phyloP scores from a whole-genome alignment of 208 protist species.

The Acanthamoeba triangularis region DNA sequence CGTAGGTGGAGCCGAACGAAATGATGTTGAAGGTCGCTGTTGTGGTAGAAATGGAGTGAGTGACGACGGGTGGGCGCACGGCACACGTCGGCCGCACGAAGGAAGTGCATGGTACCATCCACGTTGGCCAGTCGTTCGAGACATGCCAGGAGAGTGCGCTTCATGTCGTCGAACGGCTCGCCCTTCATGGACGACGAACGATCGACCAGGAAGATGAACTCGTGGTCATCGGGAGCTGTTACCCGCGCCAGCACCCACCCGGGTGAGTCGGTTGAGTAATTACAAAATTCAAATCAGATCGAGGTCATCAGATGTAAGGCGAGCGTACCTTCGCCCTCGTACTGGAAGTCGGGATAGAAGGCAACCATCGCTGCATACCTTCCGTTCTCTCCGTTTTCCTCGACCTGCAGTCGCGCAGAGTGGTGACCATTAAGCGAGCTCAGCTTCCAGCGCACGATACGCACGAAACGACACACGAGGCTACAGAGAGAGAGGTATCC shows the following conservation, averaged over 20 bases:
- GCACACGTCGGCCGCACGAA: too few relatives aligned
- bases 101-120: too few relatives aligned
- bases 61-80: too few relatives aligned
- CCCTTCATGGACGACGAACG: slow-evolving; percentile 80
- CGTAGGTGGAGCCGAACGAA: slow-evolving; percentile 76
- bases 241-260: too few relatives aligned
- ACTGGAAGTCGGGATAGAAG: slow-evolving; percentile 87
- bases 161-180: slow-evolving; percentile 79
- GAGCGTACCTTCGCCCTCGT: slow-evolving; percentile 13
- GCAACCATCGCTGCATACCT: slow-evolving; percentile 83
- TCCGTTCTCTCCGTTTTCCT: slow-evolving; percentile 71
- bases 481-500: too few relatives aligned
- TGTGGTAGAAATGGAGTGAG: background rate
- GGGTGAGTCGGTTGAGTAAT: too few relatives aligned
- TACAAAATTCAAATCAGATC: too few relatives aligned
- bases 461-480: too few relatives aligned
- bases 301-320: too few relatives aligned
- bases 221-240: background rate
- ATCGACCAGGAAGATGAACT: slow-evolving; percentile 81
- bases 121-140: background rate
- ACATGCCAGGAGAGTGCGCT: slow-evolving; percentile 39
- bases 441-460: too few relatives aligned
- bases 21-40: slow-evolving; percentile 80
- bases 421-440: too few relatives aligned
- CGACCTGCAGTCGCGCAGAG: background rate